A percentile compares a stretch with the other conserved stretches of the same genome.
These are phyloP conservation scores for Parafenestella ontariensis DNA, from an alignment of 2,329 filamentous ascomycete genomes.

Conservation along the genomic window DNA sequence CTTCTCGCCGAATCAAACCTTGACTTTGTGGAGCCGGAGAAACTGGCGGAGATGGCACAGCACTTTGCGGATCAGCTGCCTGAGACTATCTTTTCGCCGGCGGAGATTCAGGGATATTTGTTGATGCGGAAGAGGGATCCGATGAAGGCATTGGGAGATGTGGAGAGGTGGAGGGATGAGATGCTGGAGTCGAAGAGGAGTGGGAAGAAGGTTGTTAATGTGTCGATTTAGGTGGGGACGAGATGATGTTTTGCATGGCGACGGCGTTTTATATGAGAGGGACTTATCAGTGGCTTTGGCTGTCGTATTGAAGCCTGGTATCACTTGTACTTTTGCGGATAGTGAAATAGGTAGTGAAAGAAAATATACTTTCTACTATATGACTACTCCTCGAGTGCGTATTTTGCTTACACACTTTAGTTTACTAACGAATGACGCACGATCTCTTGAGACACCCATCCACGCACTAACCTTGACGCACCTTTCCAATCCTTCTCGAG, in stretches of 20 bases:
- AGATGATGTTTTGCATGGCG: not conserved
- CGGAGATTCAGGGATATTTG: constrained; percentile 62
- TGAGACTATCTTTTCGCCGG: constrained; percentile 58
- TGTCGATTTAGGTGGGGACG: not conserved
- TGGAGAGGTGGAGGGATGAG: constrained; percentile 53
- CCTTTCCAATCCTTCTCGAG: no score
- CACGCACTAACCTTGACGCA: no score
- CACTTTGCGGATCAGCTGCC: constrained; percentile 57
- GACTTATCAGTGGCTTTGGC: not conserved
- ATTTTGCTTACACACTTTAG: no score
- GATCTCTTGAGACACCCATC: no score
- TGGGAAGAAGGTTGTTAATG: constrained; percentile 25
- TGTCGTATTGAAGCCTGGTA: not conserved
- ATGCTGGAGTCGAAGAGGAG: constrained; percentile 43
- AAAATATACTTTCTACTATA: not conserved
- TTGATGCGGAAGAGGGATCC: constrained; percentile 60
- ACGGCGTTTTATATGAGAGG: not conserved
- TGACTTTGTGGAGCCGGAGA: constrained; percentile 19
- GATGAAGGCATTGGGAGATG: constrained; percentile 51
- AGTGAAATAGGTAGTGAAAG: not conserved
- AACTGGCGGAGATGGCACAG: constrained; percentile 51
- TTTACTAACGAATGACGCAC: no score
- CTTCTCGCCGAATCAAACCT: constrained; percentile 3
- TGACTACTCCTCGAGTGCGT: no score
- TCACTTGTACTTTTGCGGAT: not conserved